Conservation (phyloP, 495 filamentous ascomycete genomes). For the Tuber calosporum region DNA sequence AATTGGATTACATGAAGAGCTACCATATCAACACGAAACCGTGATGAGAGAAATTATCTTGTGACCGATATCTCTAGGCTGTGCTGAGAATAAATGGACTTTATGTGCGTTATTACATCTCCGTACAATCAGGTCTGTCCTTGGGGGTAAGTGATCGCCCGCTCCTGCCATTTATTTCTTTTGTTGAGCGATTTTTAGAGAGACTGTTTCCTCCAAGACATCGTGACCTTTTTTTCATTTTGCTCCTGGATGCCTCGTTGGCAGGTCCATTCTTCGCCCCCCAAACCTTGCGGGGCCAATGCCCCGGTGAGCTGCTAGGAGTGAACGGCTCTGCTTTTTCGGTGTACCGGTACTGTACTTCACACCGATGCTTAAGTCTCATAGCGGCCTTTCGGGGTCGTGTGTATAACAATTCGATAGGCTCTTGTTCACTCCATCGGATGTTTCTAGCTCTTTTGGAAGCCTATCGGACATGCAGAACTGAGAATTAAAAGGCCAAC, state of each 20-base stretch:
- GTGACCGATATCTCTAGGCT: constrained; percentile 33
- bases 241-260: background rate
- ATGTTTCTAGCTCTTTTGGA: constrained; percentile 1
- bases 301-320: background rate
- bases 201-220: background rate
- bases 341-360: background rate
- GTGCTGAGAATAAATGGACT: constrained; percentile 39
- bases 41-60: constrained; percentile 4
- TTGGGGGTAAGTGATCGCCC: constrained; percentile 32
- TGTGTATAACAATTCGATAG: background rate
- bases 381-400: background rate
- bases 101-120: constrained; percentile 37
- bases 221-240: background rate
- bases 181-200: constrained; percentile 23
- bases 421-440: background rate
- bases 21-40: background rate
- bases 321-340: background rate
- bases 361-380: background rate
- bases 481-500: constrained; percentile 13
- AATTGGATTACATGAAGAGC: background rate
- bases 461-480: background rate
- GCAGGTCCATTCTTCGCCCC: background rate
- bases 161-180: constrained; percentile 10
- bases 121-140: constrained; percentile 33
- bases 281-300: background rate